Evolutionary conservation across 2,329 filamentous ascomycete genomes (phyloP), one percentile per base, ranked within the genome.

Genomic region (Botryosphaeria agaves): DNA sequence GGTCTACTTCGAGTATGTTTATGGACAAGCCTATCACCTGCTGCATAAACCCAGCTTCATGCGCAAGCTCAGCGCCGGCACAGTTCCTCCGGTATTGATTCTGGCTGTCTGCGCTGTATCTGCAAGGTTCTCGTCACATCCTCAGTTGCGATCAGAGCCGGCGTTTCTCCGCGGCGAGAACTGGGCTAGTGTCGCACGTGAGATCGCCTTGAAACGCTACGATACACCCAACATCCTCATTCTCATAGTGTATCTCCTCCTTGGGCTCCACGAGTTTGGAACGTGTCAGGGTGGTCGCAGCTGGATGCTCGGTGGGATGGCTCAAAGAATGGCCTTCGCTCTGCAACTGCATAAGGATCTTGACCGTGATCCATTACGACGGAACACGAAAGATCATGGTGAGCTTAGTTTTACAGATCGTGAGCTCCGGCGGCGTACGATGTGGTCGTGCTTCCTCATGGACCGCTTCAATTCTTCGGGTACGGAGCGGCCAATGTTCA

Each of bases 401-500:
- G 7, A 59, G 21, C 62, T 67, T 8, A 64, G 66, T 2, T 71
- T 77, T 37, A 66, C 89, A 31, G 89, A 95, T 50, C 76, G 83
- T 17, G 89, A 98, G 51, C 94, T 95, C 32, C 70, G 89, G 36
- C 65, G 89, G 41, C 71, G 89, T 33, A 89, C 84, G 2, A 95
- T 98, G 87, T 98, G 89, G 89, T 81, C 85, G 8, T 95, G 87
- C 48, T 93, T 93, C 46, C 55, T 94, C 33, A 94, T 95, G 85
- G 89, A 98, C 49, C 74, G 87, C 0, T 94, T 94, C 61, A 94
- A 91, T 53, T 94, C 87, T 0, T 94, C 85, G 1, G 87, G 89
- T 2, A 91, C 83, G 2, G 85, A 94, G 44, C 69, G 87, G 21
- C 89, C 89, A 14, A 81, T 83, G 31, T 93, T 94, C 41, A 77